These are phyloP conservation scores for Trichoderma gamsii DNA, from an alignment of 495 filamentous ascomycete genomes.

Conservation along the genomic window DNA sequence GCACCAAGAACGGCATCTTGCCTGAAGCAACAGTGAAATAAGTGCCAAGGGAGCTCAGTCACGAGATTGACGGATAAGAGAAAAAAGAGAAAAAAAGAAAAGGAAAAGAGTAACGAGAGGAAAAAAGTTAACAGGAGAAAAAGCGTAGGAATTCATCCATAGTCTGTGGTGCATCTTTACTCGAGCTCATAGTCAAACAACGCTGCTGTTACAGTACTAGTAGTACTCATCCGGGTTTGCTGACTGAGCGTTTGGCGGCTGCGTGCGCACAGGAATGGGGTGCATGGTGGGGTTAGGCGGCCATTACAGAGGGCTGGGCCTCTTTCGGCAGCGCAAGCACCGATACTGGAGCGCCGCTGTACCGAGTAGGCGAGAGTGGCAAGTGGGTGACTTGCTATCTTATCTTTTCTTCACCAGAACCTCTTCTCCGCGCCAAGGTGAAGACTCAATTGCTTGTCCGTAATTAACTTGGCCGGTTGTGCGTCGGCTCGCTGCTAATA, in stretches of 20 bases:
- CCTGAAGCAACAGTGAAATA: too few species aligned
- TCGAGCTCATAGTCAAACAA: too few species aligned
- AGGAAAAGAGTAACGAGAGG: too few species aligned
- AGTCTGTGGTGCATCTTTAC: too few species aligned
- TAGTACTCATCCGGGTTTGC: not conserved
- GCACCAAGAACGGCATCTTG: too few species aligned
- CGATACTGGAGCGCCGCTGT: not conserved
- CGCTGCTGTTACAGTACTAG: too few species aligned
- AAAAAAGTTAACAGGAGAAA: too few species aligned
- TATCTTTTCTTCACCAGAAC: not conserved
- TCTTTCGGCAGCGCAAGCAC: not conserved
- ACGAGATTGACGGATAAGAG: too few species aligned
- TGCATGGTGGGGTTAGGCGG: constrained; percentile 6
- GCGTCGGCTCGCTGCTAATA: not conserved
- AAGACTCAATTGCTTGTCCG: not conserved
- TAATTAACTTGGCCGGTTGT: not conserved
- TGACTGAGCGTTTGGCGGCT: not conserved
- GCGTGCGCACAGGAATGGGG: not conserved
- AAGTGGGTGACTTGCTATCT: not conserved
- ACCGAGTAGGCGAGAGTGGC: not conserved
- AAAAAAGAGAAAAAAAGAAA: too few species aligned
- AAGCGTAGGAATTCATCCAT: too few species aligned
- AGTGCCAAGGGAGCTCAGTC: too few species aligned
- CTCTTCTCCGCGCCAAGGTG: not conserved
- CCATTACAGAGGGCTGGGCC: not conserved